Evolutionary conservation across 495 filamentous ascomycete genomes (phyloP), one percentile per base, ranked within the genome.

Genomic region (Talaromyces borbonicus): DNA sequence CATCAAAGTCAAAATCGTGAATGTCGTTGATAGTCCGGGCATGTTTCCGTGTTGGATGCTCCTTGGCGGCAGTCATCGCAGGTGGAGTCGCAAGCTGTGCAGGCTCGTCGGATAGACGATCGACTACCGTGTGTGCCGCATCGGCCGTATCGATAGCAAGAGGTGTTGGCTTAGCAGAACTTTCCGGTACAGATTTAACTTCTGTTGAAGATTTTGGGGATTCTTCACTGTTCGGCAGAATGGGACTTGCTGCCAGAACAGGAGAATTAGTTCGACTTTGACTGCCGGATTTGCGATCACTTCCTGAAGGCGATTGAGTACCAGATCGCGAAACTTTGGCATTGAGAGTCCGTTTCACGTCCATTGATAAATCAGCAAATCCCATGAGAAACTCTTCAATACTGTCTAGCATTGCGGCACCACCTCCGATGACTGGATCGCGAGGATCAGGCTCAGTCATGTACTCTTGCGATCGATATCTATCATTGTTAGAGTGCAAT

Each of bases 301-400:
- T 16, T 20, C 22, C 26, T n/a, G 31, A 8, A 8, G 31, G 31
- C 9, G 38, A 25, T 8, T n/a, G 43, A 35, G 43, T 35, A 2
- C 31, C 9, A 1, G 43, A 24, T 32, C 43, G 14, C 0, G 43
- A 15, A 8, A 24, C 16, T 16, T 22, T 35, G n/a, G 30, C 26
- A 3, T 46, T 46, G 4, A 46, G 20, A 35, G 19, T 29, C 12
- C 43, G 43, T 35, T 35, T 46, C 8, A 46, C 20, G 19, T 48
- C 84, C 11, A 74, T 68, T 0, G 90, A 90, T 18, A 96, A 77
- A 51, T 93, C 87, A 4, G 84, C 85, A 24, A 90, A 66, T 0
- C 87, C 88, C 73, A 90, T 85, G 55, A 83, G 73, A 39, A 97
- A 75, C 48, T 72, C 81, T 12, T 79, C 72, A 27, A 87, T 67